Base-by-base conservation (phyloP, 305 asterid species). In the Plantago coronopus region DNA sequence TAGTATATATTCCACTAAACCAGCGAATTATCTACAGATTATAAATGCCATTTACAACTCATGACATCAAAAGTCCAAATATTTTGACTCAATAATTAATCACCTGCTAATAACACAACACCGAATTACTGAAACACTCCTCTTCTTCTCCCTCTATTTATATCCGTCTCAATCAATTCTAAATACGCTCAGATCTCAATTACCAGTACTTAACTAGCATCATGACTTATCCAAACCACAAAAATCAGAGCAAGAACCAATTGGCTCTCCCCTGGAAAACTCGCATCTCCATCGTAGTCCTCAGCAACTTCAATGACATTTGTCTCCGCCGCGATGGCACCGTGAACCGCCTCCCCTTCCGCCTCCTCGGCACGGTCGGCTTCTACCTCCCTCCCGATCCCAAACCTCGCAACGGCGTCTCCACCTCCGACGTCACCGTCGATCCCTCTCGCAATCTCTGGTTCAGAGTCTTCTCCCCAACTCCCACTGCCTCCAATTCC, bases 381-480 rank as follows among this genome's bases (percentile, higher is more conserved):
- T 54, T 74, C 68, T 69, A n/a, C 14, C 37, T 51, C 9, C 66
- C 83, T 0, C 65, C 91, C 17, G 43, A 63, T 14, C 59, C 91
- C 38, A 77, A 57, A 0, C 85, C 87, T 17, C 71, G 74, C 17
- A 57, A 77, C 57, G 86, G 91, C 54, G 95, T 90, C 65, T 69
- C 62, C 18, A 63, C 95, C 72, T 15, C 60, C 2, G 95, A 90
- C 70, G n/a, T 81, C 61, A 57, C 74, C 66, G 64, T 85, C 55
- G 96, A 87, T 67, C 45, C 84, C 59, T 48, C 75, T 5, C 94
- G 94, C 50, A 54, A 69, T 63, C 91, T 89, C 74, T 87, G 97
- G 97, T 83, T 87, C 75, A 87, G 95, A 0, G 73, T 89, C 38
- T 87, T 73, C 73, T 56, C 68, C 66, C 97, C 95, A 4, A 20